Evolutionary conservation across 352 stramenopile genomes (phyloP), one percentile per base, ranked within the genome.

Genomic region (Phytophthora melonis): DNA sequence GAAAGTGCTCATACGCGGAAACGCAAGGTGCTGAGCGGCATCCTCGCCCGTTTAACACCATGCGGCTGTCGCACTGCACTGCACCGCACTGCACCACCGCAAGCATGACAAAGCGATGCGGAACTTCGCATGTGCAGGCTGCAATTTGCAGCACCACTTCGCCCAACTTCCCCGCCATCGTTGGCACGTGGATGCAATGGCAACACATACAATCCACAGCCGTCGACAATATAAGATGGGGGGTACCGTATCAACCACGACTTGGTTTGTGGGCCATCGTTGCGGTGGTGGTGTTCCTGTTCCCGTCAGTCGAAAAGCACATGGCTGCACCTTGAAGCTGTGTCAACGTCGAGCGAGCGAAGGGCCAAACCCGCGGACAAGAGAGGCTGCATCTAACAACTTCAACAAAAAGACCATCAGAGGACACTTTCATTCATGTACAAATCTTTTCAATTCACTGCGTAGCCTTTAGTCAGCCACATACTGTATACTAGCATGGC

Each of bases 1-100:
- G 67, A 56, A 66, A 43, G 55, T 58, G 47, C 65, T 72, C 65
- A 62, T 63, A 68, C 58, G 36, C 18, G 25, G 66, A 68, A 62
- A 66, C 58, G 57, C 66, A 72, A 72, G 47, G 18, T 68, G 62
- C 62, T 62, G 50, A 54, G 61, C 47, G 34, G 30, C 47, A 58
- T 66, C 45, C 50, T 43, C 25, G 2, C 6, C 11, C 34, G 27
- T 65, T 58, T 65, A 70, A 70, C 43, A 45, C 11, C 14, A 50
- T 34, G 10, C 36, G 36, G 14, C 36, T 50, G 43, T 23, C 43
- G 43, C 18, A 50, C 43, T 16, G 43, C 43, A 8, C 43, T n/a
- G n/a, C 61, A 52, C 50, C 61, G 52, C 62, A 63, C n/a, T 32
- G 61, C 50, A 60, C 61, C 61, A 52, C 50, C 61, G 52, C 62